phyloP scores from a whole-genome alignment of 116 monocot genomes.

The Thalassia testudinum region DNA sequence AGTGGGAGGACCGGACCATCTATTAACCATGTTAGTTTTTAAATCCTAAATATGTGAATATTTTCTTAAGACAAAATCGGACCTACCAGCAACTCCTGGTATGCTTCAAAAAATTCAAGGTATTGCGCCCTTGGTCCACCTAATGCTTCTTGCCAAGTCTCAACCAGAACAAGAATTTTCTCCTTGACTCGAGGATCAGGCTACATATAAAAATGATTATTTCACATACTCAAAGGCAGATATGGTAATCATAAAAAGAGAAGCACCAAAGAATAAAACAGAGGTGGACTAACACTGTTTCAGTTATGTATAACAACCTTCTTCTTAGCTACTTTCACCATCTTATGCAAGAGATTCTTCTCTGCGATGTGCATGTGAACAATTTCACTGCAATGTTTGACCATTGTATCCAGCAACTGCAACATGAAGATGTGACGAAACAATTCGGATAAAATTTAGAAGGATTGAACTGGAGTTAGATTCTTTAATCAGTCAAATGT shows the following conservation, averaged over 20 bases:
- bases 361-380: constrained; percentile 95
- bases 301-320: constrained; percentile 59
- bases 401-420: constrained; percentile 77
- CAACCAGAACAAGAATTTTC: constrained; percentile 79
- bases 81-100: constrained; percentile 72
- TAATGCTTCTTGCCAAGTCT: constrained; percentile 96
- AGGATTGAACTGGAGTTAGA: too few relatives aligned
- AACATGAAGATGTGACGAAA: too few relatives aligned
- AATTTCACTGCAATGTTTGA: constrained; percentile 87
- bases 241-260: too few relatives aligned
- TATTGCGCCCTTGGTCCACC: constrained; percentile 69
- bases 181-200: constrained; percentile 84
- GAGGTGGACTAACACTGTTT: too few relatives aligned
- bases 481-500: too few relatives aligned
- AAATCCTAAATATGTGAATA: too few relatives aligned
- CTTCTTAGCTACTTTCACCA: constrained; percentile 91
- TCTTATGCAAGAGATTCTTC: constrained; percentile 66
- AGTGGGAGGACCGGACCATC: too few relatives aligned
- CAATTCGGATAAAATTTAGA: too few relatives aligned
- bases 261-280: too few relatives aligned
- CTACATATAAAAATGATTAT: constrained; percentile 29
- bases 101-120: constrained; percentile 75
- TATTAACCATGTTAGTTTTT: too few relatives aligned
- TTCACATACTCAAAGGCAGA: too few relatives aligned
- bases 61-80: too few relatives aligned